Evolutionary conservation across 2,329 filamentous ascomycete genomes (phyloP), one percentile per base, ranked within the genome.

Genomic region (Colletotrichum musicola): DNA sequence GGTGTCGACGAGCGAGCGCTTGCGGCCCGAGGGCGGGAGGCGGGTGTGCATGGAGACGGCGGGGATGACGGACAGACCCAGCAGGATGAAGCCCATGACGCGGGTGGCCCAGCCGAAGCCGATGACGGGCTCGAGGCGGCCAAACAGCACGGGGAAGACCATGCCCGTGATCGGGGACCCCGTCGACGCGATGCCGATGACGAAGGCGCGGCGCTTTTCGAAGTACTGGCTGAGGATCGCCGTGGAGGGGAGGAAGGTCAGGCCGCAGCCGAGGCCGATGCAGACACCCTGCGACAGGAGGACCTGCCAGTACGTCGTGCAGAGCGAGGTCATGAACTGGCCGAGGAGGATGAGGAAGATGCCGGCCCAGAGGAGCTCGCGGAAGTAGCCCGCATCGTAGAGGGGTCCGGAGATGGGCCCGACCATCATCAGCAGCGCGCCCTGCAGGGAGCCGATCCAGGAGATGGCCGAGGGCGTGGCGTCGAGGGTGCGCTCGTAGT

Each of bases 71-170:
- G 80, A 75, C 22, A 82, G 74, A 1, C 58, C 81, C 14, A 83
- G 77, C 16, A 86, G 75, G 62, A 83, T 72, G 65, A 85, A 83
- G 25, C 77, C 83, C 18, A 85, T 78, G 40, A 82, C 75, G 7
- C 83, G 78, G 4, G 79, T 81, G 6, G 85, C 80, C 86, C 86
- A 89, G 53, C 79, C 78, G 75, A 90, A 90, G 35, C 87, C 87
- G 62, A 90, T 81, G 18, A 74, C 74, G n/a, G 79, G 78, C 71
- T 85, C 81, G 4, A 86, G 78, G 71, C 77, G 79, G 13, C 75
- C 75, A 57, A 84, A 81, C 58, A 81, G 76, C 57, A 81, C 72
- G n/a, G 70, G 75, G 57, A 76, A 76, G 42, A 85, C 75, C 68
- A 85, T 81, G 12, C 84, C 83, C 62, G 77, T 80, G 16, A 82